phyloP scores from a whole-genome alignment of 2,329 filamentous ascomycete species.

The Botrytis byssoidea region DNA sequence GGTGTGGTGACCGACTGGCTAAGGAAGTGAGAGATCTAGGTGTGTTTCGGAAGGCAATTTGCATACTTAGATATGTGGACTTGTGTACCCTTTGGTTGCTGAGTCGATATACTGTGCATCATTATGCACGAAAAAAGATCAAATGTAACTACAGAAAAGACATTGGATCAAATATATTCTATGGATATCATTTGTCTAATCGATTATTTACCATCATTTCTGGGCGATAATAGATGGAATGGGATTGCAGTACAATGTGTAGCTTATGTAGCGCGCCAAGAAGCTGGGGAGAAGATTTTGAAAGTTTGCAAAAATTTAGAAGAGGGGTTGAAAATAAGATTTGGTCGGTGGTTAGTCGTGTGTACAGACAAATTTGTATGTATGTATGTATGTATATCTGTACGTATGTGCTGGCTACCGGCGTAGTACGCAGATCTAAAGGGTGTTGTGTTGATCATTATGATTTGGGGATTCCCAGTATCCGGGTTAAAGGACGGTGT shows the following conservation, averaged over 20 bases:
- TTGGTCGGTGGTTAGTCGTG: no score
- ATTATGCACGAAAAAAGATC: background rate
- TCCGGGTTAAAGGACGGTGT: background rate
- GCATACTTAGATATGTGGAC: background rate
- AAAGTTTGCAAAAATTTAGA: background rate
- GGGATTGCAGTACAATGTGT: background rate
- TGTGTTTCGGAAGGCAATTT: constrained; percentile 5
- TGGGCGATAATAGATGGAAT: constrained; percentile 1
- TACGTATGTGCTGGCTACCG: constrained; percentile 14
- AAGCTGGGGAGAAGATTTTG: no score
- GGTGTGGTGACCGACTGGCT: background rate
- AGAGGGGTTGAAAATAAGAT: background rate
- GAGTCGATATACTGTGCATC: background rate
- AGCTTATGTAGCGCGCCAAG: background rate
- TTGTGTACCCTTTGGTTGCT: background rate
- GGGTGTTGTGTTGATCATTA: background rate
- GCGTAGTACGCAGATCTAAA: background rate
- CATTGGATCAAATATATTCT: background rate
- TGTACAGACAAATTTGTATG: background rate
- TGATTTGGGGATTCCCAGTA: background rate
- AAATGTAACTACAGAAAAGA: constrained; percentile 2
- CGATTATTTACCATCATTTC: no score
- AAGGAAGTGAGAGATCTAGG: background rate
- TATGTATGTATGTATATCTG: background rate
- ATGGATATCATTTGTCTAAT: background rate